Percentiles rank a stretch among this genome's conserved stretches.
Evolutionary conservation across 169 alveolate species (phyloP).

Genomic region (Plasmodium berghei): DNA sequence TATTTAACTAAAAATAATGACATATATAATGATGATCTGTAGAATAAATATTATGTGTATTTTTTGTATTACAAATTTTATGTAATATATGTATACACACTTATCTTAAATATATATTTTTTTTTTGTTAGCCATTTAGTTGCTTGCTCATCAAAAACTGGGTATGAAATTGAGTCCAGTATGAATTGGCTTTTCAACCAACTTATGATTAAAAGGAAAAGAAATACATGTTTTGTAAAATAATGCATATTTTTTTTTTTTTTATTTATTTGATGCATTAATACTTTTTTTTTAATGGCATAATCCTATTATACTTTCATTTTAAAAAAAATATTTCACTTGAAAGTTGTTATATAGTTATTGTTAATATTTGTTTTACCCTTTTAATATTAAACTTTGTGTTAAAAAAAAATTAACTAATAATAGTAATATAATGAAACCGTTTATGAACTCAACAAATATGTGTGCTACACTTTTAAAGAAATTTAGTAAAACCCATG

Average conservation of each 20-base stretch:
- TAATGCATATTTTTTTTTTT: neutral
- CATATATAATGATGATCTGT: neutral
- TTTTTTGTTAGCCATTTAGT: conserved; percentile 21
- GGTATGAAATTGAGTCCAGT: conserved; percentile 40
- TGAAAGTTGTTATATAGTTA: no score
- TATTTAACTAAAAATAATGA: neutral
- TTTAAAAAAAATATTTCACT: no score
- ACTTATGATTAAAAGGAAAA: conserved; percentile 34
- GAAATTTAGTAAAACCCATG: no score
- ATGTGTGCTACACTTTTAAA: no score
- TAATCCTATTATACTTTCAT: no score
- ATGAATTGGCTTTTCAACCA: conserved; percentile 72
- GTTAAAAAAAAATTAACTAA: no score
- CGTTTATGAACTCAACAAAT: no score
- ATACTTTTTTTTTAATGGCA: neutral
- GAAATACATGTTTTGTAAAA: conserved; percentile 38
- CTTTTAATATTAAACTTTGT: no score
- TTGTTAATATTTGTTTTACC: no score
- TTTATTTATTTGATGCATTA: neutral
- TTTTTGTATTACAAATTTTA: neutral
- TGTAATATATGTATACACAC: neutral
- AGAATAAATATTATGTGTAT: neutral
- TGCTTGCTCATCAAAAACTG: conserved; percentile 71
- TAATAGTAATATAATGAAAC: no score
- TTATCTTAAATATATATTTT: neutral